phyloP scores from a whole-genome alignment of 2,329 filamentous ascomycete genomes.

The Diplodia intermedia region DNA sequence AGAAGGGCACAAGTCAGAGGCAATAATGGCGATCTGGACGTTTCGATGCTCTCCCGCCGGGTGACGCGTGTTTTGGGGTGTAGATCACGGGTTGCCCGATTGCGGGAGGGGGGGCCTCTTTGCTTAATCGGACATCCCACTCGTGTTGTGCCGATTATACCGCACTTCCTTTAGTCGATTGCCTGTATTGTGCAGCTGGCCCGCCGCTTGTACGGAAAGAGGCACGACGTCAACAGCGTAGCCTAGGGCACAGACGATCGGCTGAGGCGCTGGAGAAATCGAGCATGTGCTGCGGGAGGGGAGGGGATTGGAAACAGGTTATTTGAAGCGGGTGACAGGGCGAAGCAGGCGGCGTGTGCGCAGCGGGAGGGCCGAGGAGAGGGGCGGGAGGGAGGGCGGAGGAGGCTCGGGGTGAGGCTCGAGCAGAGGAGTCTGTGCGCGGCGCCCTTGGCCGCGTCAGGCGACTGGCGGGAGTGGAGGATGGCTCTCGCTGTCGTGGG shows the following conservation, averaged over 20 bases:
- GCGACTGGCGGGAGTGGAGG: too few relatives aligned
- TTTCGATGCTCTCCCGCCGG: neutral
- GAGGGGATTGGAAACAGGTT: too few relatives aligned
- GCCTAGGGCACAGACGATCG: neutral
- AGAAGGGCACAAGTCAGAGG: too few relatives aligned
- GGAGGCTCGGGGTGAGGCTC: slow-evolving; percentile 24
- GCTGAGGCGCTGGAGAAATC: neutral
- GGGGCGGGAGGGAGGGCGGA: neutral
- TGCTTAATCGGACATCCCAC: neutral
- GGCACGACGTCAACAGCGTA: neutral
- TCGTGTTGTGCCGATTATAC: too few relatives aligned
- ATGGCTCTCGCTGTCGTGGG: too few relatives aligned
- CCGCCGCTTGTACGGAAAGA: neutral
- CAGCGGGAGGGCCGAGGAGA: slow-evolving; percentile 2
- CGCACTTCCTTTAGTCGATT: neutral
- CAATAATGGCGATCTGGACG: neutral
- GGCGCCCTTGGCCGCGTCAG: too few relatives aligned
- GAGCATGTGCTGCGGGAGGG: neutral
- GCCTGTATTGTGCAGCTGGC: neutral
- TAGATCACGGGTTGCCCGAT: neutral
- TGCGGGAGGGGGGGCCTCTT: neutral
- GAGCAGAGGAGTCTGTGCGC: slow-evolving; percentile 11
- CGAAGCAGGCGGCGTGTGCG: neutral
- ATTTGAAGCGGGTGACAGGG: neutral
- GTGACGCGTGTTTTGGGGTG: neutral